Percentiles rank a stretch among this genome's conserved stretches.
phyloP scores from a whole-genome alignment of 495 filamentous ascomycete genomes.

The Talaromyces stipitatus region DNA sequence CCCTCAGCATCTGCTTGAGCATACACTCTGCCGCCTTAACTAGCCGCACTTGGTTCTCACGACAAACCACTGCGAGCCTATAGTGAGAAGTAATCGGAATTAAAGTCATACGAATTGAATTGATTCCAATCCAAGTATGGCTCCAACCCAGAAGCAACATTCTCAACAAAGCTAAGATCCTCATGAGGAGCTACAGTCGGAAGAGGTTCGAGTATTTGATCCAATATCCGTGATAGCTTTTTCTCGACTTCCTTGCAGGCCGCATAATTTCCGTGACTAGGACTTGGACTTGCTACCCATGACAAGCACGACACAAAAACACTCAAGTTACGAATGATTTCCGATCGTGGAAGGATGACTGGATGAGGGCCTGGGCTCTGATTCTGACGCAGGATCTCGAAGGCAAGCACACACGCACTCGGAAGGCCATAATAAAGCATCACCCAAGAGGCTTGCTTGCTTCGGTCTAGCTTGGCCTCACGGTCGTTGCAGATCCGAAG shows the following conservation, averaged over 20 bases:
- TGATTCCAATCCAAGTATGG: slow-evolving; percentile 34
- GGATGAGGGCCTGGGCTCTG: slow-evolving; percentile 28
- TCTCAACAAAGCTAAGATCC: slow-evolving; percentile 5
- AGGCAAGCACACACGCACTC: slow-evolving; percentile 49
- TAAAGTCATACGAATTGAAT: slow-evolving; percentile 29
- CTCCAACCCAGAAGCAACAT: slow-evolving; percentile 25
- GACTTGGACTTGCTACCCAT: slow-evolving; percentile 39
- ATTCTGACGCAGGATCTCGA: slow-evolving; percentile 54
- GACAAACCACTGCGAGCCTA: not conserved
- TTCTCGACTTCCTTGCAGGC: slow-evolving; percentile 42
- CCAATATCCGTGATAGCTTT: slow-evolving; percentile 34
- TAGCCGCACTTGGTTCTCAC: no score
- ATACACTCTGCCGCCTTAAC: no score
- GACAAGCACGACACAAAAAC: slow-evolving; percentile 52
- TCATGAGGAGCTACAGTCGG: slow-evolving; percentile 9
- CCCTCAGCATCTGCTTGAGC: not conserved
- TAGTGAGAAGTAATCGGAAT: slow-evolving; percentile 19
- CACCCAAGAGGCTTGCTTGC: slow-evolving; percentile 48
- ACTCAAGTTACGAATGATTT: slow-evolving; percentile 56
- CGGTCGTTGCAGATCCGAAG: slow-evolving; percentile 38
- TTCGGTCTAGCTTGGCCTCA: slow-evolving; percentile 40
- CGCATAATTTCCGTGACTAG: slow-evolving; percentile 43
- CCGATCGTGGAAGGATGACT: slow-evolving; percentile 44
- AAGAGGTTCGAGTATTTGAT: slow-evolving; percentile 33
- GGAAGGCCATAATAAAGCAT: slow-evolving; percentile 52